A percentile compares a stretch with the other conserved stretches of the same genome.
Conservation (phyloP, 1,284 basidiomycete genomes). For the Moesziomyces sp. region DNA sequence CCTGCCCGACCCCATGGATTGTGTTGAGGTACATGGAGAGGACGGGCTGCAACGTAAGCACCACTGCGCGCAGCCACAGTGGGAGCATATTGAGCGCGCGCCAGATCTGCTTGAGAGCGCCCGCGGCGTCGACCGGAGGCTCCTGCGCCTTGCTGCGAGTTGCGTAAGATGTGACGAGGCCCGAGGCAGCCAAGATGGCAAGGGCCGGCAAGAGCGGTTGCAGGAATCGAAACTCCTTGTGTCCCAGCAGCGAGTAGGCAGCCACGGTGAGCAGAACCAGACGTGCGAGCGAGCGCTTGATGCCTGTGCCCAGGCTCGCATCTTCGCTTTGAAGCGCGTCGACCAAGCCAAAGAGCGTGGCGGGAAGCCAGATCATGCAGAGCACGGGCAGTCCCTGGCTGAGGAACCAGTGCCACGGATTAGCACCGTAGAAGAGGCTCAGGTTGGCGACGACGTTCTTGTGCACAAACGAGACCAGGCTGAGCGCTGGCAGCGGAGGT, state of each 20-base stretch:
- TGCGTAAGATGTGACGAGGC: slow-evolving; percentile 22
- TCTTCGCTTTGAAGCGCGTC: slow-evolving; percentile 1
- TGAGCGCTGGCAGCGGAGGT: slow-evolving; percentile 73
- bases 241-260: slow-evolving; percentile 56
- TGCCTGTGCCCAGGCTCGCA: background rate
- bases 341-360: slow-evolving; percentile 75
- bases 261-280: slow-evolving; percentile 34
- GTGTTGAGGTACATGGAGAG: slow-evolving; percentile 44
- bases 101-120: slow-evolving; percentile 15
- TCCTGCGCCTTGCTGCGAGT: background rate
- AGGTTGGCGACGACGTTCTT: slow-evolving; percentile 76
- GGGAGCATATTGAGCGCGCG: slow-evolving; percentile 18
- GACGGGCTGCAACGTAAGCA: slow-evolving; percentile 43
- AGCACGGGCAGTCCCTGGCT: slow-evolving; percentile 83
- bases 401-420: slow-evolving; percentile 87
- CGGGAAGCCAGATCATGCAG: slow-evolving; percentile 79
- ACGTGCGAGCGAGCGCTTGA: slow-evolving; percentile 22
- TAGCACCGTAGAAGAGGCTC: slow-evolving; percentile 93
- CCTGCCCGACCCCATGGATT: slow-evolving; percentile 54
- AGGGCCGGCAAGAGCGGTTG: slow-evolving; percentile 90
- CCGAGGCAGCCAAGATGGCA: slow-evolving; percentile 76
- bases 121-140: background rate
- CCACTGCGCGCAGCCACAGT: slow-evolving; percentile 19
- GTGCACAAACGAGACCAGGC: slow-evolving; percentile 81
- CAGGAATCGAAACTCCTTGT: slow-evolving; percentile 95